A percentile compares a stretch with the other conserved stretches of the same genome.
Evolutionary conservation across 2,329 filamentous ascomycete genomes (phyloP).

Genomic region (Pyrenochaeta sp.): DNA sequence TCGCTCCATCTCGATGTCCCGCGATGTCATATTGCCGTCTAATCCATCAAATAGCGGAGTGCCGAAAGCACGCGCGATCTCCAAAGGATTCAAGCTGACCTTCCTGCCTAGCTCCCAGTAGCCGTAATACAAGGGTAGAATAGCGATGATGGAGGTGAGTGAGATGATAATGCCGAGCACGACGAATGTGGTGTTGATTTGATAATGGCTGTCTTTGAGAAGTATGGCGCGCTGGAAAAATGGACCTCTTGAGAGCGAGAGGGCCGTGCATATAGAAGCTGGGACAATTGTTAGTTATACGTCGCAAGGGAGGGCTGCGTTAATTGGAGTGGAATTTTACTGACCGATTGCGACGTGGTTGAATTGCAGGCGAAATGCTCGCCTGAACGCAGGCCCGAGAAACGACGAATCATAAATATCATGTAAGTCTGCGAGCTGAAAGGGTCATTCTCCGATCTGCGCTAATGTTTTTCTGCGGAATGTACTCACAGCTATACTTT

Average conservation of each 20-base stretch:
- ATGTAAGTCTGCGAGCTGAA: conserved; percentile 10
- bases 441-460: neutral
- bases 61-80: conserved; percentile 44
- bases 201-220: neutral
- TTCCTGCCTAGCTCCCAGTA: conserved; percentile 42
- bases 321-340: neutral
- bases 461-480: neutral
- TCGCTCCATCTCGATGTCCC: conserved; percentile 26
- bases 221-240: conserved; percentile 28
- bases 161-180: conserved; percentile 22
- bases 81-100: conserved; percentile 42
- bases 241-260: conserved; percentile 26
- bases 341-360: conserved; percentile 9
- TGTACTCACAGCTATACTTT: conserved; percentile 25
- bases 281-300: neutral
- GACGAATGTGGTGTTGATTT: conserved; percentile 6
- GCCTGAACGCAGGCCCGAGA: conserved; percentile 23
- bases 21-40: conserved; percentile 33
- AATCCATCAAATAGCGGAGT: conserved; percentile 38
- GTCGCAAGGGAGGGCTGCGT: too few species aligned
- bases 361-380: conserved; percentile 19
- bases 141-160: conserved; percentile 19
- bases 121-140: conserved; percentile 32
- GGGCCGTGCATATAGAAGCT: conserved; percentile 12
- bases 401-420: conserved; percentile 28